Base-by-base conservation (phyloP, 345 rosid species). In the Jatropha curcas region DNA sequence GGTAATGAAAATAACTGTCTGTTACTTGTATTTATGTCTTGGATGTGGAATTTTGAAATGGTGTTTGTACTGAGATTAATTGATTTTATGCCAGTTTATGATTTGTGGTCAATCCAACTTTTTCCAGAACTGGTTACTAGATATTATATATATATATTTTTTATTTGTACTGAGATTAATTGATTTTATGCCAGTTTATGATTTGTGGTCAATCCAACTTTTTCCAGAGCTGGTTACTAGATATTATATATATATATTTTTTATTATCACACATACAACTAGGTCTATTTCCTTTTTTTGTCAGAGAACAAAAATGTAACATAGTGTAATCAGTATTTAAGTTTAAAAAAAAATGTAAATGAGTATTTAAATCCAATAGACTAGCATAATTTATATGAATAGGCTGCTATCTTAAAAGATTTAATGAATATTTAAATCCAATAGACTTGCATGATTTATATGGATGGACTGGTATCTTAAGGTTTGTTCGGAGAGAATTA, bases 1-100 rank as follows among this genome's bases (percentile, higher is more conserved):
- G 88, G 99, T 93, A 86, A 76, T 81, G 30, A 28, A 41, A 61
- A 33, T 2, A 50, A 27, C 33, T 50, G 24, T n/a, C 27, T 57
- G 3, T 39, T 55, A 14, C 14, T 31, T 39, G 1, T 62, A 37
- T 25, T 39, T 20, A 28, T 41, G 28, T 6, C 19, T 4, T 28
- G 20, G 35, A 28, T 39, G 6, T 53, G 17, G 16, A 37, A 52
- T 28, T 7, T 19, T 16, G 1, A 37, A 30, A 62, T 10, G 60
- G 14, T 60, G 35, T 13, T 50, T 25, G n/a, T 14, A 55, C 13
- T 55, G 31, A 37, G 19, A 55, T 17, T 16, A 24, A 51, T 58
- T 41, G 37, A 41, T 70, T 39, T 28, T 43, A 24, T 8, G n/a
- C n/a, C 25, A 53, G 24, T 34, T 34, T 16, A 25, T 35, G 17